Evolutionary conservation across 164 flowering plant genomes (phyloP).

Genomic region (Houttuynia cordata): DNA sequence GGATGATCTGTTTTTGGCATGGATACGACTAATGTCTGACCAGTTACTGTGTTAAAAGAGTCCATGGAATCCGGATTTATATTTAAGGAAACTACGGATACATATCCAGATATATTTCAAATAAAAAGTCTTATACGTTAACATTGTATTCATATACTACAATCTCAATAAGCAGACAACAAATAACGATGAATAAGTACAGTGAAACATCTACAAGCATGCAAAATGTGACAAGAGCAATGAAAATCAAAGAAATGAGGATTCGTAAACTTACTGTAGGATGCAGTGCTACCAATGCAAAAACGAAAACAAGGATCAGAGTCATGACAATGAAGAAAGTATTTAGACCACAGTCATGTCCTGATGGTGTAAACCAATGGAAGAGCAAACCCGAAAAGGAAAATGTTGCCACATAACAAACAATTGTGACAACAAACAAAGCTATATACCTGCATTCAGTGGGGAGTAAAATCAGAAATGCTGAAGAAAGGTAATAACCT

Average conservation of each 20-base stretch:
- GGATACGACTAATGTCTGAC: too few relatives aligned
- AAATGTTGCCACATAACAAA: constrained; percentile 64
- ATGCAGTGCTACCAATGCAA: constrained; percentile 72
- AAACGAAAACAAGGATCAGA: constrained; percentile 53
- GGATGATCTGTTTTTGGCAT: too few relatives aligned
- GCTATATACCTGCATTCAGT: constrained; percentile 64
- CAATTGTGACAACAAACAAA: constrained; percentile 70
- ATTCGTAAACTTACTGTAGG: constrained; percentile 58
- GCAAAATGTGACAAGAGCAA: not conserved
- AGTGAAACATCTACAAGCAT: not conserved
- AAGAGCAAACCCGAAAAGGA: constrained; percentile 82
- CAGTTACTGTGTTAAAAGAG: too few relatives aligned
- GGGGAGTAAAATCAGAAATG: not conserved
- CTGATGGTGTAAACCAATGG: constrained; percentile 86
- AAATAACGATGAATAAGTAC: too few relatives aligned
- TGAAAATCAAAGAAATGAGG: not conserved
- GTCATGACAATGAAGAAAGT: constrained; percentile 79
- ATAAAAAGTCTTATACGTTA: too few relatives aligned
- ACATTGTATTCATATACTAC: too few relatives aligned
- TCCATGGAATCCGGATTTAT: not conserved
- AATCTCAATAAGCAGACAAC: too few relatives aligned
- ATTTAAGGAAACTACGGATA: too few relatives aligned
- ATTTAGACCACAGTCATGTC: constrained; percentile 92
- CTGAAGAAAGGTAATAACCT: not conserved
- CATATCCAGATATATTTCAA: too few relatives aligned